Conservation (phyloP, 1,139 yeast species). For the Candida sanyaensis region DNA sequence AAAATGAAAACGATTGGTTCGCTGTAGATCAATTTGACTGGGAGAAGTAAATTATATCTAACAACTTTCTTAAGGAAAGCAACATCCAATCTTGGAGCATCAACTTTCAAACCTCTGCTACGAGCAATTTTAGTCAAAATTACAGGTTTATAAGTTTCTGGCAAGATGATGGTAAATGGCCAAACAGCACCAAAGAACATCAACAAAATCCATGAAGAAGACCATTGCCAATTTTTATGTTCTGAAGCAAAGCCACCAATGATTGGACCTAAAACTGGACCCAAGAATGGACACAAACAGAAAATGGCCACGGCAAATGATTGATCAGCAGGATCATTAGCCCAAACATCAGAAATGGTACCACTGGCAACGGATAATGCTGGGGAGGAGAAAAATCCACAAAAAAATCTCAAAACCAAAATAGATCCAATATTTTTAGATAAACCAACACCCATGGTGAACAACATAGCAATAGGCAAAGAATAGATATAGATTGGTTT, state of each 20-base stretch:
- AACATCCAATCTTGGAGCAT: conserved; percentile 26
- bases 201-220: conserved; percentile 69
- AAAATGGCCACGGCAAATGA: conserved; percentile 72
- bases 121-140: conserved; percentile 59
- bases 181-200: conserved; percentile 70
- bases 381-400: conserved; percentile 83
- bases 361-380: conserved; percentile 89
- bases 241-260: conserved; percentile 80
- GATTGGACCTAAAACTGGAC: conserved; percentile 82
- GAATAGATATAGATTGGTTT: conserved; percentile 60
- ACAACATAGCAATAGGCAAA: conserved; percentile 69
- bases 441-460: conserved; percentile 76
- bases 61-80: conserved; percentile 27
- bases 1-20: conserved; percentile 73
- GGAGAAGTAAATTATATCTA: conserved; percentile 55
- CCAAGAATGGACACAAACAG: conserved; percentile 71
- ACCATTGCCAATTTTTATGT: conserved; percentile 74
- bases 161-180: conserved; percentile 57
- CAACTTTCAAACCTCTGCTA: conserved; percentile 55
- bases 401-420: conserved; percentile 71
- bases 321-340: conserved; percentile 51
- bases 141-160: conserved; percentile 71
- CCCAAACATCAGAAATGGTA: conserved; percentile 74
- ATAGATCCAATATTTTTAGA: conserved; percentile 57
- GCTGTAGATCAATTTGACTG: conserved; percentile 60